These are phyloP conservation scores for Sphagnurus paluster DNA, from an alignment of 1,284 basidiomycete genomes.

Conservation along the genomic window DNA sequence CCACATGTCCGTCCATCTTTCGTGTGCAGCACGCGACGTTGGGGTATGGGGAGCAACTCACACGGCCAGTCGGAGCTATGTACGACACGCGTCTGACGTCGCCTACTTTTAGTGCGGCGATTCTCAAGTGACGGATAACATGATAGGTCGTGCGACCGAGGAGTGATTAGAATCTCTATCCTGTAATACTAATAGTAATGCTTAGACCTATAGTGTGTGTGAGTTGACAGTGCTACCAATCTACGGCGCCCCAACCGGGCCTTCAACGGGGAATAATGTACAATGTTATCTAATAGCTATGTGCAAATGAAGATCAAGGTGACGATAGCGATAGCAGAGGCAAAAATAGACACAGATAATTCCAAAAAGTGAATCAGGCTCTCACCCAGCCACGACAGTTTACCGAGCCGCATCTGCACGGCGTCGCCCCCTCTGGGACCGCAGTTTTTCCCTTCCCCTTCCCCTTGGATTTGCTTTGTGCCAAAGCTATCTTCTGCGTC, in stretches of 20 bases:
- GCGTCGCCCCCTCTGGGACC: constrained; percentile 23
- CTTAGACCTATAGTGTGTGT: too few relatives aligned
- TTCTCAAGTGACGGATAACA: too few relatives aligned
- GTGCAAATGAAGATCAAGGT: too few relatives aligned
- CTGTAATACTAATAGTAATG: too few relatives aligned
- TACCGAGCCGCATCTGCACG: constrained; percentile 25
- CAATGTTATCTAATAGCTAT: too few relatives aligned
- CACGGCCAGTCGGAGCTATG: not conserved
- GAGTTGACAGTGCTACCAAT: too few relatives aligned
- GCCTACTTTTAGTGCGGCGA: too few relatives aligned
- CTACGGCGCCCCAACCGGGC: too few relatives aligned
- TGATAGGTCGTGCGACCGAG: too few relatives aligned
- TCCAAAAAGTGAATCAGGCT: constrained; percentile 6
- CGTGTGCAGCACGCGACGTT: not conserved
- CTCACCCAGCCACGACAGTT: constrained; percentile 27
- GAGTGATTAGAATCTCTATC: too few relatives aligned
- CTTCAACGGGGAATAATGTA: too few relatives aligned
- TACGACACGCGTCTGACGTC: not conserved
- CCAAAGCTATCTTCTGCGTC: constrained; percentile 10
- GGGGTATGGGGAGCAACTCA: not conserved
- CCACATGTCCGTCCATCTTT: not conserved
- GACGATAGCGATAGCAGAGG: not conserved
- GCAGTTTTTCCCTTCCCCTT: constrained; percentile 25
- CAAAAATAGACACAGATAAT: not conserved
- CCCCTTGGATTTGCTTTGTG: constrained; percentile 16